Conservation (phyloP, 106 monocot species). For the Agapanthus africanus region DNA sequence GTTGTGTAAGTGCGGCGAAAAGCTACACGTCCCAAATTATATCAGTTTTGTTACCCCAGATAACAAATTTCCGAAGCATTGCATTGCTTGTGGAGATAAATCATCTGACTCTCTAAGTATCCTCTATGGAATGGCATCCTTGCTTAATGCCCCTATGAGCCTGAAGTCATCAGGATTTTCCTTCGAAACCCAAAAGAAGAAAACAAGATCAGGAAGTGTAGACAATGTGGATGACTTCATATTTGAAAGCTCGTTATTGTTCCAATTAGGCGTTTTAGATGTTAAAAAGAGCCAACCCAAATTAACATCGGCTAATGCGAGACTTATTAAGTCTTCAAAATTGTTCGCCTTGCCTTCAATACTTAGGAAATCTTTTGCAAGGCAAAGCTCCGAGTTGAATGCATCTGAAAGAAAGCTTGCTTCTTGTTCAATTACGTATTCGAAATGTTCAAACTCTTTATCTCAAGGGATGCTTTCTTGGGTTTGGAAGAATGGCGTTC, state of each 20-base stretch:
- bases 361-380: conserved; percentile 18
- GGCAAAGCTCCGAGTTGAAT: conserved; percentile 4
- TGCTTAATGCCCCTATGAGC: conserved; percentile 19
- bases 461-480: conserved; percentile 40
- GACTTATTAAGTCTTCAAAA: no score
- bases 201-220: conserved; percentile 25
- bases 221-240: conserved; percentile 12
- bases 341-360: no score
- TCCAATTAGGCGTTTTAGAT: conserved; percentile 19
- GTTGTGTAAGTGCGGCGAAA: no score
- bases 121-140: conserved; percentile 9
- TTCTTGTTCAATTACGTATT: conserved; percentile 21
- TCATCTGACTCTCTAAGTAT: conserved; percentile 14
- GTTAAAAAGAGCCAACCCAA: no score
- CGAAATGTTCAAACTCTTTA: conserved; percentile 22
- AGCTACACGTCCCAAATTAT: no score
- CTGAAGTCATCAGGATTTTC: conserved; percentile 18
- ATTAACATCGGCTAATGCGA: no score
- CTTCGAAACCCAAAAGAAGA: conserved; percentile 23
- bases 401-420: conserved; percentile 15
- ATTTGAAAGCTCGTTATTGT: conserved; percentile 14
- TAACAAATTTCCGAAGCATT: background rate
- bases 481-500: conserved; percentile 35
- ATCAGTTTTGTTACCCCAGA: background rate
- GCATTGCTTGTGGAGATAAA: background rate